These are phyloP conservation scores for Nemania diffusa DNA, from an alignment of 2,329 filamentous ascomycete species.

Conservation along the genomic window DNA sequence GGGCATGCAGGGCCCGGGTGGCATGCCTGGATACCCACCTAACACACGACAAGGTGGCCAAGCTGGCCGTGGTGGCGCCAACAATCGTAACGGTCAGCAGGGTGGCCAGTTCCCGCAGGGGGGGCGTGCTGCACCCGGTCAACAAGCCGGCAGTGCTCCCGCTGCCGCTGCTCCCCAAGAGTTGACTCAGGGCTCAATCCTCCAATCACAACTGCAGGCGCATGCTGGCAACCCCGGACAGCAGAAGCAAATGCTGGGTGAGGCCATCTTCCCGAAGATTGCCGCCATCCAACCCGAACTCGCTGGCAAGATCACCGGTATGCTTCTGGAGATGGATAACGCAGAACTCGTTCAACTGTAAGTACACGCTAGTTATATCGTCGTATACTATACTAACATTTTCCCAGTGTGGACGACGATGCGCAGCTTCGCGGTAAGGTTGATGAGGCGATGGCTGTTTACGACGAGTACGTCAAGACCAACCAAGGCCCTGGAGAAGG, in stretches of 20 bases:
- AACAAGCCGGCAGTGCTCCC: conserved; percentile 52
- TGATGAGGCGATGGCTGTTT: conserved; percentile 94
- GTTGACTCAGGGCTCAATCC: conserved; percentile 55
- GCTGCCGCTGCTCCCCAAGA: conserved; percentile 49
- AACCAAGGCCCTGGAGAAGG: conserved; percentile 64
- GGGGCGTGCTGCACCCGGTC: conserved; percentile 57
- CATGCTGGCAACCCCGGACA: conserved; percentile 69
- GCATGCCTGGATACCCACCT: conserved; percentile 67
- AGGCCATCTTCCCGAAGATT: conserved; percentile 99
- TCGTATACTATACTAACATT: conserved; percentile 33
- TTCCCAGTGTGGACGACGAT: conserved; percentile 85
- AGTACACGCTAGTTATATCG: conserved; percentile 59
- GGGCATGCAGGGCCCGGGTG: conserved; percentile 59
- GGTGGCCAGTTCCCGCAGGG: conserved; percentile 58
- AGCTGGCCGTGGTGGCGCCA: conserved; percentile 57
- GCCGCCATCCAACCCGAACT: conserved; percentile 92
- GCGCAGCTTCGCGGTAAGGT: conserved; percentile 92
- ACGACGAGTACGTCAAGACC: conserved; percentile 98
- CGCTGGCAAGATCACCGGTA: conserved; percentile 99
- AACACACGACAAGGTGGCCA: conserved; percentile 57
- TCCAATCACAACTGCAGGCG: conserved; percentile 68
- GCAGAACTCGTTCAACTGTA: conserved; percentile 92
- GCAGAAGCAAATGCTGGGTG: conserved; percentile 99
- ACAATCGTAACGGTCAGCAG: conserved; percentile 55
- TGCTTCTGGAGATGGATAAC: conserved; percentile 99